Evolutionary conservation across 2,329 filamentous ascomycete species (phyloP).

Genomic region (Pestalotiopsis sp.): DNA sequence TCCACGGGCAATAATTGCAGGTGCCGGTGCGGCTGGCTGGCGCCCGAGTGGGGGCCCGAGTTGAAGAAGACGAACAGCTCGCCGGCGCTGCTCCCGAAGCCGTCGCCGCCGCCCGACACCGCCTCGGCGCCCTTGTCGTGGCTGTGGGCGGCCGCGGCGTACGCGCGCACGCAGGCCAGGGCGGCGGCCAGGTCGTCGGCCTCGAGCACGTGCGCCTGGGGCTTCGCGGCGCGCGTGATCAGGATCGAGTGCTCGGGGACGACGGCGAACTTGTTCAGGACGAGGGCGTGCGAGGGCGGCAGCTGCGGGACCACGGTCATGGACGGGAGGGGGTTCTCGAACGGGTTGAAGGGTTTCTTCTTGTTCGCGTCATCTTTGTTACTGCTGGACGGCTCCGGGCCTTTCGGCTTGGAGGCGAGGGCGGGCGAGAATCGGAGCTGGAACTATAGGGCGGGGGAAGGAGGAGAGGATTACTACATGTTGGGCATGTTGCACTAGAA

Average conservation of each 20-base stretch:
- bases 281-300: slow-evolving; percentile 60
- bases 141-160: slow-evolving; percentile 25
- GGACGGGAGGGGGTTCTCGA: slow-evolving; percentile 59
- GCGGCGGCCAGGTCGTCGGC: slow-evolving; percentile 62
- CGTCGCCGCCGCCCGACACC: neutral
- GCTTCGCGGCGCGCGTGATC: slow-evolving; percentile 63
- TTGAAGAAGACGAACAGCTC: slow-evolving; percentile 72
- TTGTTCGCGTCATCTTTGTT: slow-evolving; percentile 22
- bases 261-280: slow-evolving; percentile 77
- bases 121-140: slow-evolving; percentile 19
- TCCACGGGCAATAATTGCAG: slow-evolving; percentile 71
- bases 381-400: slow-evolving; percentile 35
- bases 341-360: slow-evolving; percentile 60
- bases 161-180: slow-evolving; percentile 63
- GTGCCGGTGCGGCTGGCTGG: slow-evolving; percentile 73
- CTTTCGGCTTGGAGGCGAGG: slow-evolving; percentile 68
- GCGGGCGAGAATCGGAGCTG: slow-evolving; percentile 73
- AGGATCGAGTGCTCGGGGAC: slow-evolving; percentile 74
- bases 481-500: too few relatives aligned
- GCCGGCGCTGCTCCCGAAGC: slow-evolving; percentile 4
- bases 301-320: slow-evolving; percentile 57
- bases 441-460: slow-evolving; percentile 50
- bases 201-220: slow-evolving; percentile 68
- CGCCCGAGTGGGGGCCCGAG: slow-evolving; percentile 68
- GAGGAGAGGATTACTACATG: too few relatives aligned